Evolutionary conservation across 495 filamentous ascomycete genomes (phyloP).

Genomic region (Podospora bellae-mahoneyi): DNA sequence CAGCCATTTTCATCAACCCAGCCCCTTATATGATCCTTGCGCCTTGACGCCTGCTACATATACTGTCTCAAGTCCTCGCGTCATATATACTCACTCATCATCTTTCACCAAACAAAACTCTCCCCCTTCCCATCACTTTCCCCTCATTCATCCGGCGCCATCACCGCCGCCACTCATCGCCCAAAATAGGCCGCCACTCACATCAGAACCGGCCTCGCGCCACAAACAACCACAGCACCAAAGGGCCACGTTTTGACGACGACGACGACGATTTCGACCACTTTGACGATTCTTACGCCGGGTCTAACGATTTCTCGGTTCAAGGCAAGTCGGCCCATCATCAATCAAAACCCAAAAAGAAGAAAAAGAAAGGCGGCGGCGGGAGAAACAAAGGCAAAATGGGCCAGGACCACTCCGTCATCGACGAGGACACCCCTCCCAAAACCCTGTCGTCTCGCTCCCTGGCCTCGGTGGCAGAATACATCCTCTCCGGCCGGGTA

Average conservation of each 20-base stretch:
- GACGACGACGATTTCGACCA: conserved; percentile 7
- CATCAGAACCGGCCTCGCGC: neutral
- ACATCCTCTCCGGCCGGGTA: conserved; percentile 65
- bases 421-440: conserved; percentile 63
- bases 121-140: neutral
- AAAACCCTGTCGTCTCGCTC: conserved; percentile 63
- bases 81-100: neutral
- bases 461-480: conserved; percentile 67
- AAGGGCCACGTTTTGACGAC: neutral
- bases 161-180: neutral
- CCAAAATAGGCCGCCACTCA: neutral
- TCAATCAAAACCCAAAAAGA: conserved; percentile 22
- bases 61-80: neutral
- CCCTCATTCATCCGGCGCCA: neutral
- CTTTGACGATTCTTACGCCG: conserved; percentile 14
- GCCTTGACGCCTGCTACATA: neutral
- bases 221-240: neutral
- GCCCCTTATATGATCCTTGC: neutral
- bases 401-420: conserved; percentile 47
- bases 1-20: neutral
- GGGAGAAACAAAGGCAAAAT: conserved; percentile 26
- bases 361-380: conserved; percentile 22
- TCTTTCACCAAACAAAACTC: neutral
- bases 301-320: conserved; percentile 22
- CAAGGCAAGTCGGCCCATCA: conserved; percentile 15